These are phyloP conservation scores for Parachlorella kessleri DNA, from an alignment of 139 green algal species.

Conservation along the genomic window DNA sequence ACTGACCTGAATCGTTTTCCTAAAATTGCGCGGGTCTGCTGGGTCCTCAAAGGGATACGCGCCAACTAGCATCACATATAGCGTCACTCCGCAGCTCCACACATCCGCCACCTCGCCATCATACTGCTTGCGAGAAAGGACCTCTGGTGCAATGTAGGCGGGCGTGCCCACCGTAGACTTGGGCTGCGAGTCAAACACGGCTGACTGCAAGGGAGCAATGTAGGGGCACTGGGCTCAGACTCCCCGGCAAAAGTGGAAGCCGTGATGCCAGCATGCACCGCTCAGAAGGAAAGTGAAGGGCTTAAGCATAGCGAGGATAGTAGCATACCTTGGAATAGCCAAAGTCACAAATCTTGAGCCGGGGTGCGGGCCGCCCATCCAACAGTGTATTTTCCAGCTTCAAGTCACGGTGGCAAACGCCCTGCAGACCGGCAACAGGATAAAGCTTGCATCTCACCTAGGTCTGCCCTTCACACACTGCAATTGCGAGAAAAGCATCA, in stretches of 20 bases:
- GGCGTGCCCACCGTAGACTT: constrained; percentile 99
- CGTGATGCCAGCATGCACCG: too few species aligned
- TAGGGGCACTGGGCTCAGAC: too few species aligned
- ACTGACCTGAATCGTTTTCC: constrained; percentile 94
- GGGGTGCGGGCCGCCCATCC: constrained; percentile 79
- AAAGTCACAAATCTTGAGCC: constrained; percentile 99
- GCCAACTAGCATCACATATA: constrained; percentile 99
- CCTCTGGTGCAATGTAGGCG: constrained; percentile 98
- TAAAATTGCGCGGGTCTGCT: constrained; percentile 93
- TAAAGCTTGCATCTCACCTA: too few species aligned
- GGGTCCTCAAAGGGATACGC: constrained; percentile 99
- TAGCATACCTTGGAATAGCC: constrained; percentile 71
- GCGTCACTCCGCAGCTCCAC: constrained; percentile 97
- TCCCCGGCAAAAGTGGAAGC: too few species aligned
- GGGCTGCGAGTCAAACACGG: constrained; percentile 89
- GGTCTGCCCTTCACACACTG: too few species aligned
- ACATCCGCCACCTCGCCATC: constrained; percentile 95
- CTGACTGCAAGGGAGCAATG: constrained; percentile 48
- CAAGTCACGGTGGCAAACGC: constrained; percentile 96
- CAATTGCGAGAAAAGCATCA: too few species aligned
- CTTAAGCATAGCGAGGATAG: too few species aligned
- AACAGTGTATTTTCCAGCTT: constrained; percentile 99
- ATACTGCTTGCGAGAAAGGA: constrained; percentile 86
- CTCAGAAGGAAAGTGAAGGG: too few species aligned
- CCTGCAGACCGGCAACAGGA: constrained; percentile 43